Conservation (phyloP, 2,329 filamentous ascomycete species). For the Furcasterigmium furcatum region DNA sequence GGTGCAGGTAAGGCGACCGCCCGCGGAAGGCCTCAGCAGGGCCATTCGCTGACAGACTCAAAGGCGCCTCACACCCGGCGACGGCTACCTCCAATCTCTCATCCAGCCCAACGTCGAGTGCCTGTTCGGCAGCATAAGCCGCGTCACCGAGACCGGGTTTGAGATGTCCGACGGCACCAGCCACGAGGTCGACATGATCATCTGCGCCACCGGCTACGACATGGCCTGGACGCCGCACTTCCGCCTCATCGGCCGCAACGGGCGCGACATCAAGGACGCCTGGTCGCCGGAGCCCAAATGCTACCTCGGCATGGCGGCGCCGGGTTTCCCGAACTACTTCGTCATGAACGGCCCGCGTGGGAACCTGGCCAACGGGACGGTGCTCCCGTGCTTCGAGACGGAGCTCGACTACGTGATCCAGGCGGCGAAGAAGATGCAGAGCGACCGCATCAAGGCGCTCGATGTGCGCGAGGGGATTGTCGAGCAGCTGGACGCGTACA, state of each 20-base stretch:
- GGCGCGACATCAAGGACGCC: background rate
- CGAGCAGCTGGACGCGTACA: background rate
- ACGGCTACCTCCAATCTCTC: background rate
- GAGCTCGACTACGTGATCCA: background rate
- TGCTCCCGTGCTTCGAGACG: background rate
- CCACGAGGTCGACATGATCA: slow-evolving; percentile 1
- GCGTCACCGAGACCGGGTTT: background rate
- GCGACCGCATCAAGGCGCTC: background rate
- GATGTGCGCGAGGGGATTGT: background rate
- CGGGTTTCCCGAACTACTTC: slow-evolving; percentile 1
- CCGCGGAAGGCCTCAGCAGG: no score
- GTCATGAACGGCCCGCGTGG: slow-evolving; percentile 1
- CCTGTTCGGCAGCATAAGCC: background rate
- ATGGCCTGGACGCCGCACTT: background rate
- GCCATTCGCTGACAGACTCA: no score
- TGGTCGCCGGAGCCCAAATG: background rate
- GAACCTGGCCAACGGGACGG: slow-evolving; percentile 3
- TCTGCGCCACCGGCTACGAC: background rate
- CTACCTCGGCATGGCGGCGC: slow-evolving; percentile 4
- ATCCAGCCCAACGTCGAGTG: background rate
- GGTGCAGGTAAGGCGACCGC: no score
- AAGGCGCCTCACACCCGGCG: background rate
- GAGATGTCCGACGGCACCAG: background rate
- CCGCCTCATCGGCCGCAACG: background rate
- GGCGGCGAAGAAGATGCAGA: background rate